These are phyloP conservation scores for Sindora glabra DNA, from an alignment of 306 rosid genomes.

Conservation along the genomic window DNA sequence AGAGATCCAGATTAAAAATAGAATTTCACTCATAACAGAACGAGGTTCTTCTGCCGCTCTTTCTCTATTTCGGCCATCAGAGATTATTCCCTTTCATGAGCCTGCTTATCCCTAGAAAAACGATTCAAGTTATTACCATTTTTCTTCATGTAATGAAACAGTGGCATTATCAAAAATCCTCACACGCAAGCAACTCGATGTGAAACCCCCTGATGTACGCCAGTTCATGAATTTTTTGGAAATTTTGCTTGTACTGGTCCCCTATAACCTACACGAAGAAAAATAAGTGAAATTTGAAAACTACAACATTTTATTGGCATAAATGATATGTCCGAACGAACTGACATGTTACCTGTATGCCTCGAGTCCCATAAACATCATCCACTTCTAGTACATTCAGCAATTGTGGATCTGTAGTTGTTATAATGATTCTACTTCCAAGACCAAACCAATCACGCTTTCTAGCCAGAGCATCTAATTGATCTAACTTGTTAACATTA, in stretches of 20 bases:
- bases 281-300: no score
- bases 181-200: neutral
- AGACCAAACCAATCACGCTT: neutral
- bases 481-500: neutral
- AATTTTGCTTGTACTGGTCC: constrained; percentile 5
- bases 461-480: neutral
- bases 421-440: neutral
- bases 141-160: neutral
- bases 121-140: neutral
- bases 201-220: neutral
- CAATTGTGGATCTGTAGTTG: neutral
- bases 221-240: neutral
- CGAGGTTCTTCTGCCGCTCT: neutral
- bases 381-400: neutral
- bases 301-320: no score
- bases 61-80: neutral
- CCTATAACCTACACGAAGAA: constrained; percentile 7
- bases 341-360: neutral
- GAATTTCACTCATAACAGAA: neutral
- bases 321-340: no score
- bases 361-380: neutral
- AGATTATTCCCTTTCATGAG: neutral
- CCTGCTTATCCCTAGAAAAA: neutral
- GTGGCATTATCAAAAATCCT: no score
- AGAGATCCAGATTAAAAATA: no score